Evolutionary conservation across 352 stramenopile genomes (phyloP), one percentile per base, ranked within the genome.

Genomic region (Pythium plurisporium): DNA sequence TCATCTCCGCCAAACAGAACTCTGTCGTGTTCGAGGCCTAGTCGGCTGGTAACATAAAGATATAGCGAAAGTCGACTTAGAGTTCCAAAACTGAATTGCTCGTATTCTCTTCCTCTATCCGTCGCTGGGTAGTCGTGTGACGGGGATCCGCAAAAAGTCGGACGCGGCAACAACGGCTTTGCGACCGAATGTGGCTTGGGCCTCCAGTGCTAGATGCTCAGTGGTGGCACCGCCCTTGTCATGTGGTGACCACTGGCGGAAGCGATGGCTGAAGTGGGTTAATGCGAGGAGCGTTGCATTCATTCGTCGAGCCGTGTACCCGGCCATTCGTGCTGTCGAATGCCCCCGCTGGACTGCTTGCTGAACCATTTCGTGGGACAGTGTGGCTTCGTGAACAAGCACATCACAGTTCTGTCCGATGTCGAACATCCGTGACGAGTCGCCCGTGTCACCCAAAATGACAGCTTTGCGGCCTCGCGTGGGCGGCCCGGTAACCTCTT

Each of bases 231-330:
- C 33, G 1, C 29, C 58, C 10, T 56, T 62, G 17, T 60, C 64
- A 20, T 69, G 56, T n/a, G 53, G 56, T 4, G 70, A 73, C 81
- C 79, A 90, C 45, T 87, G 69, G 15, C 78, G 71, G 46, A 94
- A 95, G n/a, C 82, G 81, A 44, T 89, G 76, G 46, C 83, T 94
- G 45, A 95, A 93, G 56, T 95, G 86, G 17, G 83, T 95, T 29
- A 95, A 61, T 19, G 82, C 84, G 10, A 95, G 67, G 25, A 93
- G 59, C 37, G 73, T 84, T 29, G 86, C 80, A 38, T 91, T 89
- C 69, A 89, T 79, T n/a, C 76, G 71, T 38, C 77, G 76, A 14
- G 86, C 86, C 15, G 82, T 79, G 31, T 78, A 82, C 5, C 86
- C 86, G 7, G 86, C 82, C 82, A 91, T 91, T 6, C 68, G 64